These are phyloP conservation scores for Zalaria sp. DNA, from an alignment of 2,329 filamentous ascomycete genomes.

Conservation along the genomic window DNA sequence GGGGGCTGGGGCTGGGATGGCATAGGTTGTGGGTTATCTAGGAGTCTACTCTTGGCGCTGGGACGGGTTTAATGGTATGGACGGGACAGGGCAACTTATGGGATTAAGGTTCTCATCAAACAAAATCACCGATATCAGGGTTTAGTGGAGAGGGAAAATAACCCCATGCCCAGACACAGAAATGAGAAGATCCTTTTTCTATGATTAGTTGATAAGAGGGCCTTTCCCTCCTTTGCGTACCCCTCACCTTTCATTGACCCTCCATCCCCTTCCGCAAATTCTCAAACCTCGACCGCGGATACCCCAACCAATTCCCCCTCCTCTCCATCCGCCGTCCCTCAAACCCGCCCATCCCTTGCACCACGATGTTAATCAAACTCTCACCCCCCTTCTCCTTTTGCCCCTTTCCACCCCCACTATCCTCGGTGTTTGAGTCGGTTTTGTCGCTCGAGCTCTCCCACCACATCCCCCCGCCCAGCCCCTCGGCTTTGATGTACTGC, in stretches of 20 bases:
- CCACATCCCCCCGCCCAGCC: slow-evolving; percentile 89
- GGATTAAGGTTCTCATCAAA: too few species aligned
- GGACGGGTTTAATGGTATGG: too few species aligned
- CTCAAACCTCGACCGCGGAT: slow-evolving; percentile 39
- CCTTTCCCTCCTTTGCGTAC: too few species aligned
- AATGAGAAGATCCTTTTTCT: too few species aligned
- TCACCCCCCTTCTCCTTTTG: neutral
- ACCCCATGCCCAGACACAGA: too few species aligned
- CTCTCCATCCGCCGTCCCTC: slow-evolving; percentile 30
- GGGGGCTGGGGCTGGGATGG: too few species aligned
- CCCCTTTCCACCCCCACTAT: slow-evolving; percentile 28
- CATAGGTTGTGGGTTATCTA: too few species aligned
- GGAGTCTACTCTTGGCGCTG: too few species aligned
- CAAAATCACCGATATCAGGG: too few species aligned
- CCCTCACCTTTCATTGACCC: slow-evolving; percentile 14
- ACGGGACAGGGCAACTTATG: too few species aligned
- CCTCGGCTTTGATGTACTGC: slow-evolving; percentile 49
- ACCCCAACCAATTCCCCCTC: slow-evolving; percentile 32
- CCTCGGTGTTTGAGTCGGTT: slow-evolving; percentile 25
- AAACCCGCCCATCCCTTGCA: slow-evolving; percentile 24
- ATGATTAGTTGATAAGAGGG: too few species aligned
- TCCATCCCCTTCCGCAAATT: slow-evolving; percentile 34
- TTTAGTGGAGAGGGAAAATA: too few species aligned
- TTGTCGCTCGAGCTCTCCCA: slow-evolving; percentile 81
- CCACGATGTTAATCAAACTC: slow-evolving; percentile 12